Percentiles rank a stretch among this genome's conserved stretches.
Conservation (phyloP, 352 stramenopile species). For the Halophytophthora batemanensis region DNA sequence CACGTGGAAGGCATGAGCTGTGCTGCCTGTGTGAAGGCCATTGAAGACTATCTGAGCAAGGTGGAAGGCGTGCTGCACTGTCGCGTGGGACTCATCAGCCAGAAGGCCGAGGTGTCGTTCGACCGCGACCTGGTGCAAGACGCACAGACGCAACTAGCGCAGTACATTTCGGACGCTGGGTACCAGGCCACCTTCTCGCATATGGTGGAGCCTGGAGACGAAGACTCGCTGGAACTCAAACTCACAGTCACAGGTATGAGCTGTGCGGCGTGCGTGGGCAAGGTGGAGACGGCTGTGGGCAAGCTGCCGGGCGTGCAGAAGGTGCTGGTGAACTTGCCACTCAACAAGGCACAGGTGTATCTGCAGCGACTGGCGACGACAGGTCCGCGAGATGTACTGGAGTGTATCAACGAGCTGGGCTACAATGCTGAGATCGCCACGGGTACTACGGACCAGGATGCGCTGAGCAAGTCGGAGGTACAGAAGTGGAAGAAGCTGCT, state of each 20-base stretch:
- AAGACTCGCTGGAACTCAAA: conserved; percentile 78
- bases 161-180: conserved; percentile 70
- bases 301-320: conserved; percentile 71
- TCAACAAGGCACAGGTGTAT: conserved; percentile 75
- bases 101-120: conserved; percentile 85
- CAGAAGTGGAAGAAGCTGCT: conserved; percentile 74
- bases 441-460: conserved; percentile 56
- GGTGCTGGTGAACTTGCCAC: conserved; percentile 55
- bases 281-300: conserved; percentile 64
- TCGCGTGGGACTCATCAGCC: conserved; percentile 79
- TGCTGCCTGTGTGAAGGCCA: conserved; percentile 83
- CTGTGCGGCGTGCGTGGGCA: conserved; percentile 52
- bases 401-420: conserved; percentile 62
- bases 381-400: conserved; percentile 65
- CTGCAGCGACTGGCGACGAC: conserved; percentile 78
- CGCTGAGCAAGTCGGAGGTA: conserved; percentile 67
- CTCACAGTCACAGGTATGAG: conserved; percentile 75
- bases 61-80: conserved; percentile 66
- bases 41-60: conserved; percentile 75
- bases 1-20: conserved; percentile 86
- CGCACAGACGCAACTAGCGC: conserved; percentile 39
- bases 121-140: conserved; percentile 66
- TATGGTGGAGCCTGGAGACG: conserved; percentile 67
- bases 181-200: conserved; percentile 81
- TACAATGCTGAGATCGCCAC: conserved; percentile 57